Evolutionary conservation across 2,329 filamentous ascomycete genomes (phyloP), one percentile per base, ranked within the genome.

Genomic region (Fusarium anthophilum): DNA sequence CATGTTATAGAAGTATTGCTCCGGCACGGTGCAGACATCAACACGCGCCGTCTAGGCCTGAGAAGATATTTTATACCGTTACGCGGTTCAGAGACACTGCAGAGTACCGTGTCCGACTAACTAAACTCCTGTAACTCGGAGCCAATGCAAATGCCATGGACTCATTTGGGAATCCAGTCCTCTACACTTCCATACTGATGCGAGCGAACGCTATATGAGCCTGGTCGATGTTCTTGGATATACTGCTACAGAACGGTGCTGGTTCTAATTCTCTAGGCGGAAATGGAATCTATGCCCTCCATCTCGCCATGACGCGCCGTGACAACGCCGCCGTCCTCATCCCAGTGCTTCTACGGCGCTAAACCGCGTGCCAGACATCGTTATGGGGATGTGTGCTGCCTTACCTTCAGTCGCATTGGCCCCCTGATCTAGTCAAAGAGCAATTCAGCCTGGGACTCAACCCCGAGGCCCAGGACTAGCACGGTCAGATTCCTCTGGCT

Each of bases 381-480:
- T 10, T 12, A 14, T 14, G 8, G 5, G n/a, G 5, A 4, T 13
- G 1, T 22, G 12, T 26, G 8, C 8, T 14, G 12, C 18, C 11
- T 13, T 28, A 47, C 22, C 26, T 5, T 28, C 26, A 48, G 3
- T 6, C 8, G 12, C 20, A 30, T 8, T 8, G 1, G 13, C 1
- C 0, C 1, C 0, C 24, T 30, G 4, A 3, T 12, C 20, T 48
- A 22, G 20, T 4, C 20, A 48, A 17, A 17, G 3, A 17, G 9
- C 45, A 17, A 4, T 14, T 12, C 9, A 6, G 2, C 6, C 2
- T 17, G 0, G 13, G 9, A 22, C 6, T 17, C 6, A 15, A 8
- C 9, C 6, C 26, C 12, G 3, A 17, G 17, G 20, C 18, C 4
- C 0, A 4, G 5, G 5, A 3, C 0, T 8, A 15, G 44, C 20